phyloP scores from a whole-genome alignment of 768 basidiomycete species.

The Pleurotus platypus region DNA sequence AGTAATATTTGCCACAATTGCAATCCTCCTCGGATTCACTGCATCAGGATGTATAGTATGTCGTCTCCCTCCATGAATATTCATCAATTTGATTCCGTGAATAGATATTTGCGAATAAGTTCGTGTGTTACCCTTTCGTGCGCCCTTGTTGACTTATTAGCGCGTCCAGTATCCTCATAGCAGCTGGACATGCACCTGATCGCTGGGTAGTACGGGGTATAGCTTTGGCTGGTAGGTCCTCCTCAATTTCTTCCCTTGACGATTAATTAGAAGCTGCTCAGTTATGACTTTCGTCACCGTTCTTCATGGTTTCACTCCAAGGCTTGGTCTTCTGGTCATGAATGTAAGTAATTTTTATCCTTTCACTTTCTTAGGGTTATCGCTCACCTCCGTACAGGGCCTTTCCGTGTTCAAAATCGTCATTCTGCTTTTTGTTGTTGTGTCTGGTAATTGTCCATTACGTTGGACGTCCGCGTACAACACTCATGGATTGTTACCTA shows the following conservation, averaged over 20 bases:
- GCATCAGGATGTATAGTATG: slow-evolving; percentile 46
- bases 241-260: background rate
- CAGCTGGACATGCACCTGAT: slow-evolving; percentile 33
- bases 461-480: no score
- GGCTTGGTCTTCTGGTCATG: slow-evolving; percentile 47
- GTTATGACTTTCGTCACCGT: slow-evolving; percentile 48
- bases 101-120: slow-evolving; percentile 30
- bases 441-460: slow-evolving; percentile 29
- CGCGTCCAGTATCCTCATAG: slow-evolving; percentile 41
- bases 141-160: background rate
- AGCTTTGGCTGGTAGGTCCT: slow-evolving; percentile 45
- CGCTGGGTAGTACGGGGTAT: slow-evolving; percentile 57
- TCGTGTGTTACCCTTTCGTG: background rate
- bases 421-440: slow-evolving; percentile 51
- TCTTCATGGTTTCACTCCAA: slow-evolving; percentile 50
- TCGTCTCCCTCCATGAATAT: slow-evolving; percentile 5
- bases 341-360: slow-evolving; percentile 32
- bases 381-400: slow-evolving; percentile 30
- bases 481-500: slow-evolving; percentile 6
- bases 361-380: background rate
- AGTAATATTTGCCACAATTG: slow-evolving; percentile 43
- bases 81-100: slow-evolving; percentile 3
- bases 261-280: slow-evolving; percentile 13
- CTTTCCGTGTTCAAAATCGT: slow-evolving; percentile 52
- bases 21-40: slow-evolving; percentile 37